Evolutionary conservation across 768 basidiomycete genomes (phyloP), one percentile per base, ranked within the genome.

Genomic region (Rhodosporidiobolus sp.): DNA sequence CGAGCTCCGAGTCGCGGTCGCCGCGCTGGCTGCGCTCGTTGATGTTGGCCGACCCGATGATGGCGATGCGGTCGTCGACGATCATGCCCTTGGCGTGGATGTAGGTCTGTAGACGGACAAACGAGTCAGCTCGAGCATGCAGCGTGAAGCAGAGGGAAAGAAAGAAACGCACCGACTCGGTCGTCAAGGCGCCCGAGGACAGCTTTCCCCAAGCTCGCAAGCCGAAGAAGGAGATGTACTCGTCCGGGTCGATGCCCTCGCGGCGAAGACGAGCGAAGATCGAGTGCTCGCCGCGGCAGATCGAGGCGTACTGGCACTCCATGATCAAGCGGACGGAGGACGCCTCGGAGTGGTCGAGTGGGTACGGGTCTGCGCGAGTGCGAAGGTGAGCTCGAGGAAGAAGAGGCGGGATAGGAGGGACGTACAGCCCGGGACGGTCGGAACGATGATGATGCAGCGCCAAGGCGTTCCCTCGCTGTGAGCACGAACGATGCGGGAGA

Each of bases 11-110:
- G 81, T 99, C 96, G 38, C 96, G 88, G 80, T 99, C 95, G 32
- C 96, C 96, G 38, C 92, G 86, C 79, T 92, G 91, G 22, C 92
- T 95, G 49, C 96, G 88, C 80, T 99, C 96, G 79, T 99, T 98
- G 83, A 99, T 93, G 80, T 96, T 98, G 26, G 95, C 95, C 65
- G 68, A 72, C 24, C 93, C 93, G 74, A 96, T 96, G 79, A 96
- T 93, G 45, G 87, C 93, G 68, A 94, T 83, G 63, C 96, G 88
- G 80, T 99, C 95, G 80, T 99, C 96, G 9, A 97, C 94, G 65
- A 98, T 88, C 84, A 85, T 84, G n/a, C 82, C 83, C 80, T 83
- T 78, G 46, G 73, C 77, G 69, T 77, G 77, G 49, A 78, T 78
- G 63, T 77, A 76, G 49, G 77, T 72, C 70, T 77, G 65, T 22